These are phyloP conservation scores for Pueraria montana DNA, from an alignment of 306 rosid genomes.

Conservation along the genomic window DNA sequence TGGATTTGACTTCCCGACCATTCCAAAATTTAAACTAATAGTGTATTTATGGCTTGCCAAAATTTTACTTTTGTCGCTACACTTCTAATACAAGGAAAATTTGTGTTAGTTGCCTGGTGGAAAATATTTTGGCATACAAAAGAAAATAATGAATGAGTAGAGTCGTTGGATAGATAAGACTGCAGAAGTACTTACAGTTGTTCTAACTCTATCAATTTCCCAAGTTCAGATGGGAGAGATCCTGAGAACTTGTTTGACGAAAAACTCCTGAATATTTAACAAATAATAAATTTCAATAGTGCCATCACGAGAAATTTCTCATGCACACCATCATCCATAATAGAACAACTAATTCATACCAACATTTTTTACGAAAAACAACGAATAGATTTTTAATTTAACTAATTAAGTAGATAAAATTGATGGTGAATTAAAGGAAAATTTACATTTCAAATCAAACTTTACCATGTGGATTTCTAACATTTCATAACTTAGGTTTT, in stretches of 20 bases:
- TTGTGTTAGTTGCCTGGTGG: too few species aligned
- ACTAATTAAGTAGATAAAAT: too few species aligned
- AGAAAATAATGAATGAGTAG: too few species aligned
- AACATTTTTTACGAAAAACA: not conserved
- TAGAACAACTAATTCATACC: not conserved
- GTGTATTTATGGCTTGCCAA: too few species aligned
- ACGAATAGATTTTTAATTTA: not conserved
- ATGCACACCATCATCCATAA: not conserved
- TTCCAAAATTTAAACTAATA: too few species aligned
- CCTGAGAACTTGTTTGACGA: constrained; percentile 78
- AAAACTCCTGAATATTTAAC: constrained; percentile 56
- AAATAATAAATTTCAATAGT: constrained; percentile 4
- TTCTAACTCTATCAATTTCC: constrained; percentile 60
- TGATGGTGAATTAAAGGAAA: too few species aligned
- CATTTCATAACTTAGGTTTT: not conserved
- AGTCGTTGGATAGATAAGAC: not conserved
- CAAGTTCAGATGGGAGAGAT: constrained; percentile 80
- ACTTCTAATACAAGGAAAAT: not conserved
- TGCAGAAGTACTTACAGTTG: constrained; percentile 62
- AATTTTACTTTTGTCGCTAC: not conserved
- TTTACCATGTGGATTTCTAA: not conserved
- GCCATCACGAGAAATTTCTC: not conserved
- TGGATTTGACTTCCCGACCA: not conserved
- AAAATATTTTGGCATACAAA: too few species aligned
- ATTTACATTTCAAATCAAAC: too few species aligned